Evolutionary conservation across 306 rosid genomes (phyloP).

Genomic region (Pterocarpus macrocarpus): DNA sequence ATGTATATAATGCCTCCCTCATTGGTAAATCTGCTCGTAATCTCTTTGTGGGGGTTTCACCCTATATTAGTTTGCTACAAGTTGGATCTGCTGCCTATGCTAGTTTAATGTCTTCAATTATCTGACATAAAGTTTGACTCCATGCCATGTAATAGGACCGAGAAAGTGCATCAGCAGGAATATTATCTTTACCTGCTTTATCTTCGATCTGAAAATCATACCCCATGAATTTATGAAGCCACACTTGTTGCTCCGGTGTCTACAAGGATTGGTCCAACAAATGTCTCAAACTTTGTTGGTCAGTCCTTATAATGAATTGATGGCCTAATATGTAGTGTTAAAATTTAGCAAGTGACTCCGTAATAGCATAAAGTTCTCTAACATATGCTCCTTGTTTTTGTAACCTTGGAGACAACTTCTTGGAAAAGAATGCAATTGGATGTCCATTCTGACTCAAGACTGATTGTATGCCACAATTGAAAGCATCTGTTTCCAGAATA

Average conservation of each 20-base stretch:
- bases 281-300: neutral
- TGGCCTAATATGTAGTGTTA: too few relatives aligned
- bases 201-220: neutral
- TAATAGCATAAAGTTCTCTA: neutral
- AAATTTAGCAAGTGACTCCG: neutral
- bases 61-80: too few relatives aligned
- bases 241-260: neutral
- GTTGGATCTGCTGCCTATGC: neutral
- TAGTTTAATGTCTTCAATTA: neutral
- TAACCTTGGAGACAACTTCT: neutral
- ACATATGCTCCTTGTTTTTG: neutral
- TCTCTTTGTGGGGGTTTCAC: neutral
- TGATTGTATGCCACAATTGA: neutral
- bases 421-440: neutral
- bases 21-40: too few relatives aligned
- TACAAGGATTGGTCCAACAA: too few relatives aligned
- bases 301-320: too few relatives aligned
- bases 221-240: neutral
- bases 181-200: neutral
- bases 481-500: neutral
- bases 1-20: too few relatives aligned
- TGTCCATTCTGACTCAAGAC: neutral
- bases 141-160: neutral
- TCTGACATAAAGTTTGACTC: neutral
- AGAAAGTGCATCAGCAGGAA: neutral